These are phyloP conservation scores for Eucalyptus brandiana DNA, from an alignment of 345 rosid species.

Conservation along the genomic window DNA sequence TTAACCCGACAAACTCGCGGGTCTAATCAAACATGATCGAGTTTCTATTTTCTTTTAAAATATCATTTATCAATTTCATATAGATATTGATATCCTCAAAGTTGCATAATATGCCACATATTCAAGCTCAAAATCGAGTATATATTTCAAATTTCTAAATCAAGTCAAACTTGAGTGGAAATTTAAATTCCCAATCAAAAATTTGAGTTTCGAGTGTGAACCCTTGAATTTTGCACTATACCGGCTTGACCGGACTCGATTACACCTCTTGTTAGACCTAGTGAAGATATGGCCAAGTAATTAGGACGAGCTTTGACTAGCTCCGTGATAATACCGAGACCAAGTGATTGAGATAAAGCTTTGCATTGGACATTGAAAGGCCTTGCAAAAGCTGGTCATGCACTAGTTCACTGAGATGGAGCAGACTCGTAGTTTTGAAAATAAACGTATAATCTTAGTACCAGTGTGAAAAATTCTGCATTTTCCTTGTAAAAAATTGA, in stretches of 20 bases:
- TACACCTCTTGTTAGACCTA: neutral
- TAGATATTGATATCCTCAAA: neutral
- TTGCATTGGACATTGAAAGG: neutral
- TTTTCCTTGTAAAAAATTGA: too few species aligned
- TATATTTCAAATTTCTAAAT: neutral
- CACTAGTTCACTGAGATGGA: neutral
- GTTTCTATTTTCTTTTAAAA: neutral
- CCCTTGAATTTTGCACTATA: neutral
- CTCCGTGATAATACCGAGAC: neutral
- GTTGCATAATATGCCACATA: too few species aligned
- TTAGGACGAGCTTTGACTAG: neutral
- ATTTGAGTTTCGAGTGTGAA: neutral
- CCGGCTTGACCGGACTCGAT: accelerated
- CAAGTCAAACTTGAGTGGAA: neutral
- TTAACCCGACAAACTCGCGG: neutral
- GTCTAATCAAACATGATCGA: neutral
- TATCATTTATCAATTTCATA: too few species aligned
- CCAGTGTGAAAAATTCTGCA: neutral
- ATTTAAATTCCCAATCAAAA: neutral
- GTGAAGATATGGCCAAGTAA: neutral
- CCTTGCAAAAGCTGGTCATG: neutral
- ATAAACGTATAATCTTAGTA: neutral
- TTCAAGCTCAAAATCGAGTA: neutral
- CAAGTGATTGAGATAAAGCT: neutral
- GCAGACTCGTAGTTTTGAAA: neutral